Evolutionary conservation across 768 basidiomycete species (phyloP).

Genomic region (Rhodotorula toruloides): DNA sequence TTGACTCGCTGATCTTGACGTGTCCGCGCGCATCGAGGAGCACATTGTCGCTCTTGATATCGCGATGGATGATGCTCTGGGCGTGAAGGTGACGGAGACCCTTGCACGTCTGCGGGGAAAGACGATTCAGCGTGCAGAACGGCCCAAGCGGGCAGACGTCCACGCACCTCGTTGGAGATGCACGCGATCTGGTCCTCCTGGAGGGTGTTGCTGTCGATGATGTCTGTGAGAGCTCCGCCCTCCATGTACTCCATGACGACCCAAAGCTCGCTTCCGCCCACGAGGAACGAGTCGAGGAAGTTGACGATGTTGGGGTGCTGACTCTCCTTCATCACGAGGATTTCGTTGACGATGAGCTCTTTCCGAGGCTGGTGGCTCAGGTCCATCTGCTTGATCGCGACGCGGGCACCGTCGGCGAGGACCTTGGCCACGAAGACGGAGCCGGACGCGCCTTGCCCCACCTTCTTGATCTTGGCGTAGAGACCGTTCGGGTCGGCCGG

Average conservation of each 20-base stretch:
- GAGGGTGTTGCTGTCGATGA: conserved; percentile 92
- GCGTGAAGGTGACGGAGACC: conserved; percentile 87
- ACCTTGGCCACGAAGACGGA: conserved; percentile 97
- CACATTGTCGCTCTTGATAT: conserved; percentile 81
- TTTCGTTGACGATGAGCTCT: conserved; percentile 95
- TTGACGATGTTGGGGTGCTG: conserved; percentile 89
- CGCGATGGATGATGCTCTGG: conserved; percentile 94
- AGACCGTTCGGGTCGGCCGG: conserved; percentile 78
- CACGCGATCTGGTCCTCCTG: conserved; percentile 80
- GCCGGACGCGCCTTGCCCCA: conserved; percentile 96
- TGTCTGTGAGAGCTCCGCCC: conserved; percentile 91
- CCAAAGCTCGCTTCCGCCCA: conserved; percentile 95
- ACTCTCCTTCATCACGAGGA: conserved; percentile 98
- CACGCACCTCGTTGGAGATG: conserved; percentile 66
- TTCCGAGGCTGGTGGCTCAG: conserved; percentile 81
- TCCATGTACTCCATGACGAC: conserved; percentile 98
- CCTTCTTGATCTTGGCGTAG: conserved; percentile 97
- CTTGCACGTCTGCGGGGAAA: conserved; percentile 87
- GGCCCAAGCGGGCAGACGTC: neutral
- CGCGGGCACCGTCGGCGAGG: conserved; percentile 75
- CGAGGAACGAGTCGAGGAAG: conserved; percentile 74
- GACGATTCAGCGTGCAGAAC: conserved; percentile 54
- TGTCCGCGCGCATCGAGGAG: conserved; percentile 84
- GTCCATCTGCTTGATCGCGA: conserved; percentile 95
- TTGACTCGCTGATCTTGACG: conserved; percentile 88